phyloP scores from a whole-genome alignment of 495 filamentous ascomycete species.

The Podospora bellae-mahoneyi region DNA sequence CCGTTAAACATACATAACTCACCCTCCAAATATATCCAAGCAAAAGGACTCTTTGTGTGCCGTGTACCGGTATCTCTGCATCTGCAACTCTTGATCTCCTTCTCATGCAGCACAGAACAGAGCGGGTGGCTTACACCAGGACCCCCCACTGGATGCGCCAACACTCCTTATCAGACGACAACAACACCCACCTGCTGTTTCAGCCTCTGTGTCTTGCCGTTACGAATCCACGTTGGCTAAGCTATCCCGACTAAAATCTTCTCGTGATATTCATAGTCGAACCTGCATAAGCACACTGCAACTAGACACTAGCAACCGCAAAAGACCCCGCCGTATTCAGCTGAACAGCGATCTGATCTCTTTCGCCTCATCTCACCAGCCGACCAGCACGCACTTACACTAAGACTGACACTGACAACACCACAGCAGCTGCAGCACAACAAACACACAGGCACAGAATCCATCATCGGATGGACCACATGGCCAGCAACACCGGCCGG shows the following conservation, averaged over 20 bases:
- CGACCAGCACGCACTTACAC: not conserved
- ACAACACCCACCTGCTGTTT: conserved; percentile 2
- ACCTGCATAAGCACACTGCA: not conserved
- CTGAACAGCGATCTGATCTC: not conserved
- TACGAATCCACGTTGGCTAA: not conserved
- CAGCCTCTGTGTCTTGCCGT: conserved; percentile 9
- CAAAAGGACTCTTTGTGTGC: not conserved
- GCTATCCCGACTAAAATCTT: not conserved
- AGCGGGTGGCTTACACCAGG: not conserved
- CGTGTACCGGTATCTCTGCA: not conserved
- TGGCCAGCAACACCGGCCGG: not conserved
- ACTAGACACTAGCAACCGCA: not conserved
- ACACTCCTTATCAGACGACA: not conserved
- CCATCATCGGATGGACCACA: not conserved
- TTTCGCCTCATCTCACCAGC: not conserved
- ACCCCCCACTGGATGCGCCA: not conserved
- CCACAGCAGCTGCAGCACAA: not conserved
- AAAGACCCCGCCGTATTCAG: not conserved
- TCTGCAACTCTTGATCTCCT: not conserved
- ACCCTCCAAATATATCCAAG: not conserved
- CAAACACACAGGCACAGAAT: not conserved
- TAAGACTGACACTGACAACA: not conserved
- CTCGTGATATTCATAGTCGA: not conserved
- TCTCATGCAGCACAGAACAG: not conserved
- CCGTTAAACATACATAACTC: too few species aligned